Evolutionary conservation across 1,139 yeast species (phyloP).

Genomic region (Geotrichum phurueaensis): DNA sequence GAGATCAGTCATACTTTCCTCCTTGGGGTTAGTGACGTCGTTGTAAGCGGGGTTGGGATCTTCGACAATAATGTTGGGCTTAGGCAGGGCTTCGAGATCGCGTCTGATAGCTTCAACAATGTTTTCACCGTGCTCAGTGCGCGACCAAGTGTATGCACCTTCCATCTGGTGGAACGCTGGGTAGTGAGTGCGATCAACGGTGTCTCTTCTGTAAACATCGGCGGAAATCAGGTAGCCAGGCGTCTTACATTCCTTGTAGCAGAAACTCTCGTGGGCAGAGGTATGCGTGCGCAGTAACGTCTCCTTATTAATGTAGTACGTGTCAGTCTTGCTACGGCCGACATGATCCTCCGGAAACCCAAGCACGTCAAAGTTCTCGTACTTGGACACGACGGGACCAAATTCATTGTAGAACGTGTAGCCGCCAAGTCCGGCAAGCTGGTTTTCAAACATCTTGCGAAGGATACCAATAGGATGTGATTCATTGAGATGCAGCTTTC

Average conservation of each 20-base stretch:
- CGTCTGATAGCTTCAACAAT: conserved; percentile 44
- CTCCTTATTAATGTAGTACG: conserved; percentile 75
- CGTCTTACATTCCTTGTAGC: conserved; percentile 60
- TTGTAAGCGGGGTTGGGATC: conserved; percentile 61
- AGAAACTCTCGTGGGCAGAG: conserved; percentile 90
- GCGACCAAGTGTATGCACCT: conserved; percentile 85
- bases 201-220: conserved; percentile 93
- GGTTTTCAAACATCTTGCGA: conserved; percentile 62
- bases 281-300: conserved; percentile 85
- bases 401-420: conserved; percentile 78
- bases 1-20: conserved; percentile 59
- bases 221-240: conserved; percentile 93
- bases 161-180: conserved; percentile 98
- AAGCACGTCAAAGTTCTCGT: conserved; percentile 81
- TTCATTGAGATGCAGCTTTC: conserved; percentile 66
- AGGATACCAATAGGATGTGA: conserved; percentile 88
- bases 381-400: conserved; percentile 74
- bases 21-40: conserved; percentile 65
- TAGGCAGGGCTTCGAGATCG: conserved; percentile 64
- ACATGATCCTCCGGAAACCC: conserved; percentile 93
- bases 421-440: conserved; percentile 55
- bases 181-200: conserved; percentile 90
- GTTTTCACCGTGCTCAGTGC: conserved; percentile 38
- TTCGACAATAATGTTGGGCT: conserved; percentile 62
- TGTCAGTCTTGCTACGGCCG: conserved; percentile 87